Evolutionary conservation across 192 early-diverging fungal species (phyloP).

Genomic region (Backusella macrospora): DNA sequence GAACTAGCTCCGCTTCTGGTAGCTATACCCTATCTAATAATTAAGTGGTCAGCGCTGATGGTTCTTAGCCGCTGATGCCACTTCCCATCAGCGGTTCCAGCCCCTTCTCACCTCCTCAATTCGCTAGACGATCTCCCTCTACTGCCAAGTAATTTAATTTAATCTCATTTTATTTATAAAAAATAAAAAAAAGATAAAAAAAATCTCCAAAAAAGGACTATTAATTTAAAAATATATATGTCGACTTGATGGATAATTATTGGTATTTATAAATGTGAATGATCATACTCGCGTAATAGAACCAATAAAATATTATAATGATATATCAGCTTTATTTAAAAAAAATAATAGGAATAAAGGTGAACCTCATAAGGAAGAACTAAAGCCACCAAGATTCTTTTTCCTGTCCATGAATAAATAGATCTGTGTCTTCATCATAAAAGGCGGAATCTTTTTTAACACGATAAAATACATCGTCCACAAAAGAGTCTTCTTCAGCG

Average conservation of each 20-base stretch:
- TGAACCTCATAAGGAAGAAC: neutral
- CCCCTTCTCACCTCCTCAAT: neutral
- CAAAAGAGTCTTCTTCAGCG: neutral
- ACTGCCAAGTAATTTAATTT: neutral
- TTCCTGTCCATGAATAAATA: conserved; percentile 34
- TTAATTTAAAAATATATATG: too few species aligned
- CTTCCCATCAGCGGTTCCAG: neutral
- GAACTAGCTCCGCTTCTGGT: neutral
- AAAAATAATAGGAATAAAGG: neutral
- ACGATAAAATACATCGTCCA: neutral
- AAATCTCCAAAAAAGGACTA: too few species aligned
- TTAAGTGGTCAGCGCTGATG: neutral
- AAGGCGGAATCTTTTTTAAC: neutral
- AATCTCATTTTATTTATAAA: neutral
- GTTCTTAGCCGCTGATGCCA: neutral
- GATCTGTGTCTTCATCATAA: conserved; percentile 25
- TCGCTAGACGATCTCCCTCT: neutral
- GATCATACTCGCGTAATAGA: too few species aligned
- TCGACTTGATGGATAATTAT: too few species aligned
- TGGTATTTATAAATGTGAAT: too few species aligned
- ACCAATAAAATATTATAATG: too few species aligned
- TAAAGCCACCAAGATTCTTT: conserved; percentile 35
- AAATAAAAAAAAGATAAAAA: too few species aligned
- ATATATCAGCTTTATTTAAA: neutral
- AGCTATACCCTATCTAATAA: neutral